These are phyloP conservation scores for Ananas comosus DNA, from an alignment of 176 grass and related monocot genomes.

Conservation along the genomic window DNA sequence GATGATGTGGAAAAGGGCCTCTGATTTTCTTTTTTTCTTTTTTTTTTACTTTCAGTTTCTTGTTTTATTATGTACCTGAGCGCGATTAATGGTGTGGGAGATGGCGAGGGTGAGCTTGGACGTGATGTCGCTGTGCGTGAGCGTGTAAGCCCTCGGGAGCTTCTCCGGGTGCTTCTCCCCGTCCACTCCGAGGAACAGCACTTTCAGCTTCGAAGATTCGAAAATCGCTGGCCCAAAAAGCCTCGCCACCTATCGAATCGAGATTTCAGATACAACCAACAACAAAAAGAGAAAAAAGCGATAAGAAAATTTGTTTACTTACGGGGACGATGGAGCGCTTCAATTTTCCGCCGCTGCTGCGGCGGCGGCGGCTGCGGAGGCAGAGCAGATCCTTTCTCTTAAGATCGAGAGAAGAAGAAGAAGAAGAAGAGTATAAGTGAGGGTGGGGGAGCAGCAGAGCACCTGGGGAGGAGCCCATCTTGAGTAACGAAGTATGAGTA, in stretches of 20 bases:
- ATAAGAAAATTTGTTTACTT: neutral
- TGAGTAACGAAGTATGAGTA: constrained; percentile 16
- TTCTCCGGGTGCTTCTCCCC: constrained; percentile 45
- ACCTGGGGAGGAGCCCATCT: too few relatives aligned
- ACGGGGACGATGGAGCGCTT: constrained; percentile 35
- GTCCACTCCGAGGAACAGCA: constrained; percentile 66
- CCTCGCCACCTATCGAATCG: constrained; percentile 43
- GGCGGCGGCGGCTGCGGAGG: too few relatives aligned
- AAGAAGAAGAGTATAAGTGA: too few relatives aligned
- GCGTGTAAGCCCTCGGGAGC: constrained; percentile 75
- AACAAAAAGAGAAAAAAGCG: neutral
- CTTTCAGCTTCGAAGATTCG: constrained; percentile 96
- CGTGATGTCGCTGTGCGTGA: constrained; percentile 97
- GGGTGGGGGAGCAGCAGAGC: too few relatives aligned
- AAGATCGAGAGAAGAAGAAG: constrained; percentile 1
- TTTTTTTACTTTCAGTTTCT: too few relatives aligned
- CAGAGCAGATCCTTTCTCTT: constrained; percentile 1
- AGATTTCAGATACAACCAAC: constrained; percentile 1
- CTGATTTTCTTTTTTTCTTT: too few relatives aligned
- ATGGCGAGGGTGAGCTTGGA: constrained; percentile 73
- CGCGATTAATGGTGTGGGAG: constrained; percentile 66
- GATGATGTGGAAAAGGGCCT: too few relatives aligned
- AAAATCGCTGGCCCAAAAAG: constrained; percentile 88
- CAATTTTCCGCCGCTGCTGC: neutral
- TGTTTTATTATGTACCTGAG: constrained; percentile 22